Conservation (phyloP, 2,329 filamentous ascomycete genomes). For the Cladosporium sp. region DNA sequence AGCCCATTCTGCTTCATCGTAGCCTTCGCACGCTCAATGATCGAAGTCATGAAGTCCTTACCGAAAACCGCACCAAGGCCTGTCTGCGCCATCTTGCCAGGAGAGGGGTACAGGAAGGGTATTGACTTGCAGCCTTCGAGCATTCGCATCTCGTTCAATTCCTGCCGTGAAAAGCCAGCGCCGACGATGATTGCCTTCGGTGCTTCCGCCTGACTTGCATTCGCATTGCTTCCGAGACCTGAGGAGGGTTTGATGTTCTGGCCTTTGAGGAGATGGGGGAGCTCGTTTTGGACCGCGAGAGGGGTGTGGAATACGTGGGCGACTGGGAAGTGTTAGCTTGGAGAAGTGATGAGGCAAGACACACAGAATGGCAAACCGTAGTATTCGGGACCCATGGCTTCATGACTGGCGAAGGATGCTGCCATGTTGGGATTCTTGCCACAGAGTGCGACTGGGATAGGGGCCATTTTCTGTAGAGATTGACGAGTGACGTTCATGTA, state of each 20-base stretch:
- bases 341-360: not conserved
- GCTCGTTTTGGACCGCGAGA: slow-evolving; percentile 17
- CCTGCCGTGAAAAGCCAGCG: slow-evolving; percentile 20
- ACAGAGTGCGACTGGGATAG: slow-evolving; percentile 21
- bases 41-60: slow-evolving; percentile 16
- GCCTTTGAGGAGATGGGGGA: slow-evolving; percentile 19
- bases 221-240: slow-evolving; percentile 19
- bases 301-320: slow-evolving; percentile 23
- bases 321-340: slow-evolving; percentile 15
- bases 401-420: slow-evolving; percentile 14
- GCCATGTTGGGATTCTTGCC: slow-evolving; percentile 22
- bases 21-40: slow-evolving; percentile 15
- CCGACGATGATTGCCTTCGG: slow-evolving; percentile 24
- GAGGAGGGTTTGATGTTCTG: slow-evolving; percentile 19
- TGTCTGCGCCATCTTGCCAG: slow-evolving; percentile 16
- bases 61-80: slow-evolving; percentile 15
- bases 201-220: slow-evolving; percentile 9
- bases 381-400: slow-evolving; percentile 19
- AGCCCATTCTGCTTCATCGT: slow-evolving; percentile 18
- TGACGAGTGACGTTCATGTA: too few species aligned
- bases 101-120: slow-evolving; percentile 20
- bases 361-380: slow-evolving; percentile 18
- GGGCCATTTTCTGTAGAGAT: slow-evolving; percentile 16
- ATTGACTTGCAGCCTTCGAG: slow-evolving; percentile 16
- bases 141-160: slow-evolving; percentile 20